Percentiles rank a stretch among this genome's conserved stretches.
Evolutionary conservation across 2,329 filamentous ascomycete genomes (phyloP).

Genomic region (Calcarisporium arbuscula): DNA sequence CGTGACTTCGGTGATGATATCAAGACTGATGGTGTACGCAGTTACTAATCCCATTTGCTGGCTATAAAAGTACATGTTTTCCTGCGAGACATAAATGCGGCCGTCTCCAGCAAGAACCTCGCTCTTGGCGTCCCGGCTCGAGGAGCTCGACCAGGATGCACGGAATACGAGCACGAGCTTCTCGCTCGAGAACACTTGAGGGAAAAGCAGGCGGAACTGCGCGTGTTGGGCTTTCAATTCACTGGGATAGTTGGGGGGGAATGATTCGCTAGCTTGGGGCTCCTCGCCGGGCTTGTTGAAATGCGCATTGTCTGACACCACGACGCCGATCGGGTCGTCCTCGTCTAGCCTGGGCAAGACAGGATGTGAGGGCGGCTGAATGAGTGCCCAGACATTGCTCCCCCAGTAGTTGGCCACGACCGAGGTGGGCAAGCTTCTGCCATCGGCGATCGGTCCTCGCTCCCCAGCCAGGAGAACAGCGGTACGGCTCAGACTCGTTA

Average conservation of each 20-base stretch:
- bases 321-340: constrained; percentile 35
- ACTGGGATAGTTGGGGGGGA: constrained; percentile 70
- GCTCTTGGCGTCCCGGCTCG: constrained; percentile 32
- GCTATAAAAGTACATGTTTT: constrained; percentile 93
- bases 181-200: constrained; percentile 68
- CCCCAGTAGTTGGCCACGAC: constrained; percentile 94
- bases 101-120: constrained; percentile 54
- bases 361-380: constrained; percentile 21
- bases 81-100: constrained; percentile 79
- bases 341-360: constrained; percentile 26
- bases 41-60: constrained; percentile 88
- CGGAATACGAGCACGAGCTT: constrained; percentile 88
- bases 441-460: constrained; percentile 58
- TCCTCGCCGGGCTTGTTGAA: constrained; percentile 10
- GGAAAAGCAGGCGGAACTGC: constrained; percentile 89
- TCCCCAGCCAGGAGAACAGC: constrained; percentile 79
- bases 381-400: constrained; percentile 64
- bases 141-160: constrained; percentile 68
- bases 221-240: constrained; percentile 82
- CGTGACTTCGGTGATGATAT: constrained; percentile 79
- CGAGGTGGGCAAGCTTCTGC: constrained; percentile 71
- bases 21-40: constrained; percentile 69
- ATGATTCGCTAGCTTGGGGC: constrained; percentile 44
- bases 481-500: constrained; percentile 79
- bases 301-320: constrained; percentile 25